Percentiles rank a stretch among this genome's conserved stretches.
Evolutionary conservation across 2,329 filamentous ascomycete genomes (phyloP).

Genomic region (Epichloe elymi): DNA sequence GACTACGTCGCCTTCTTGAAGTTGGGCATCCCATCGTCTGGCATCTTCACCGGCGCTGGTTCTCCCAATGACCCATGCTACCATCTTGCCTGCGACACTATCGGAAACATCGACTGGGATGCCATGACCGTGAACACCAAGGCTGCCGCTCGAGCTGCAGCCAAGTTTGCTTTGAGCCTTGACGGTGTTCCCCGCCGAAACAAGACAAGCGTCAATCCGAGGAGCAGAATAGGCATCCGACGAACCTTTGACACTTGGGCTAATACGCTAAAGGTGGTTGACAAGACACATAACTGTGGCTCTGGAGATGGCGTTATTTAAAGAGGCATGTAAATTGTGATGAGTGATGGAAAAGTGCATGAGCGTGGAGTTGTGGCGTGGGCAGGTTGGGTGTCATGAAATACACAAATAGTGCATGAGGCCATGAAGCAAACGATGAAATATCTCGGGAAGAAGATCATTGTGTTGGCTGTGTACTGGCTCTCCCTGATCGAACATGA

Average conservation of each 20-base stretch:
- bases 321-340: neutral
- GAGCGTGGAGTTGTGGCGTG: neutral
- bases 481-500: too few relatives aligned
- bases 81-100: conserved; percentile 26
- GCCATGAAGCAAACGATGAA: too few relatives aligned
- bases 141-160: conserved; percentile 37
- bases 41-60: conserved; percentile 25
- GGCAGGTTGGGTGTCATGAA: neutral
- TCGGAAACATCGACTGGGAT: conserved; percentile 28
- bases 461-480: too few relatives aligned
- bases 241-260: conserved; percentile 15
- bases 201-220: conserved; percentile 16
- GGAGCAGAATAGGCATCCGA: conserved; percentile 13
- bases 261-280: conserved; percentile 11
- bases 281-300: conserved; percentile 18
- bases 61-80: conserved; percentile 23
- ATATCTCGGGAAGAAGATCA: too few relatives aligned
- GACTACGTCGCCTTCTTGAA: conserved; percentile 26
- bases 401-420: neutral
- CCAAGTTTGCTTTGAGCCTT: conserved; percentile 24
- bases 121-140: conserved; percentile 26
- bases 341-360: neutral
- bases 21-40: conserved; percentile 23
- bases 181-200: conserved; percentile 21
- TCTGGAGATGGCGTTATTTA: conserved; percentile 9